These are phyloP conservation scores for Epithemia pelagica DNA, from an alignment of 108 stramenopile species.

Conservation along the genomic window DNA sequence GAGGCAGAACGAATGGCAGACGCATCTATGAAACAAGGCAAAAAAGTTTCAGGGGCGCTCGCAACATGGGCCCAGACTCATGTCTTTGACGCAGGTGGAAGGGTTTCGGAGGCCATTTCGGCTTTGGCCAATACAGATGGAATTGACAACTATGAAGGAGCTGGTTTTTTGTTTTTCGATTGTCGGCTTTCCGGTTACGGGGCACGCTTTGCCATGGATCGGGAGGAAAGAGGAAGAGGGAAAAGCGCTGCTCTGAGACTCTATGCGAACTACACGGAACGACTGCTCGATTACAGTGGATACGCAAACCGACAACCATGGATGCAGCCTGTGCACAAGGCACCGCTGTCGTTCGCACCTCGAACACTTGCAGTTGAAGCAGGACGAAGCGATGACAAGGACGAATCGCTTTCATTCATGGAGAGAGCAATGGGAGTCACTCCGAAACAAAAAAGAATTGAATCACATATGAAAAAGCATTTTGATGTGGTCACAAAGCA, in stretches of 20 bases:
- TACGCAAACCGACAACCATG: slow-evolving; percentile 27
- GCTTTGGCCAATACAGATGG: slow-evolving; percentile 66
- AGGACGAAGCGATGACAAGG: slow-evolving; percentile 1
- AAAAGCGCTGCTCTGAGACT: slow-evolving; percentile 49
- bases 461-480: slow-evolving; percentile 16
- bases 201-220: slow-evolving; percentile 62
- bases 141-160: slow-evolving; percentile 43
- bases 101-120: slow-evolving; percentile 74
- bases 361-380: not conserved
- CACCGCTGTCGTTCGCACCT: slow-evolving; percentile 28
- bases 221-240: slow-evolving; percentile 58
- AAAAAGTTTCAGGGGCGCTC: slow-evolving; percentile 44
- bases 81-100: slow-evolving; percentile 58
- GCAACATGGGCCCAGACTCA: slow-evolving; percentile 66
- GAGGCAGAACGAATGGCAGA: slow-evolving; percentile 63
- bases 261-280: slow-evolving; percentile 65
- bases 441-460: slow-evolving; percentile 6
- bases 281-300: slow-evolving; percentile 60
- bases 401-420: slow-evolving; percentile 7
- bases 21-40: slow-evolving; percentile 37
- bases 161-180: slow-evolving; percentile 67
- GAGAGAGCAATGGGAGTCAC: not conserved
- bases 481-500: not conserved
- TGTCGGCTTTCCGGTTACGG: slow-evolving; percentile 67
- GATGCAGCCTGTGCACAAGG: slow-evolving; percentile 19